Base-by-base conservation (phyloP, 257 asterid genomes). In the Anisodus tanguticus region DNA sequence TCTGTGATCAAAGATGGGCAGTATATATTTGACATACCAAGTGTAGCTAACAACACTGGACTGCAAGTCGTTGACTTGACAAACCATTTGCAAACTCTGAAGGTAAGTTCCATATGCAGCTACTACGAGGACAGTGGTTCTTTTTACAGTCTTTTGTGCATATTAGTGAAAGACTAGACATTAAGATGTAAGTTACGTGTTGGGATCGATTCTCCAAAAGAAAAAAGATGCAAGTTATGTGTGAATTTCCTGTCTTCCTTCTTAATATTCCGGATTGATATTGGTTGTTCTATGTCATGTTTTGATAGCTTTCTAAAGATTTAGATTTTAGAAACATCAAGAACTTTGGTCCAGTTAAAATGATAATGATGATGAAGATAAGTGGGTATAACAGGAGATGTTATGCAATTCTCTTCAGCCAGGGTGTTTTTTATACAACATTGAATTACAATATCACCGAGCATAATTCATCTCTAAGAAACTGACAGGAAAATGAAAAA, bases 1-100 rank as follows among this genome's bases (percentile, higher is more conserved):
- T 91, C 98, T 63, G 97, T 93, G 88, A 86, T 92, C 89, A 96
- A 94, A 91, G 97, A 91, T 72, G 99, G 99, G 83, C 98, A 94
- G 84, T 92, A 96, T 87, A 91, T 93, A 76, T 93, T 94, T 87
- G 90, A 93, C 88, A 91, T 94, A 87, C 98, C 97, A 37, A 90
- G 93, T 63, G 85, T 94, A 43, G 97, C 98, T 77, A 93, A 93
- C 87, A 89, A 89, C 91, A 86, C 88, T 64, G 83, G 86, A 83
- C 64, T 93, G 88, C 95, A 90, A 84, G 84, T 93, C 86, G 64
- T 77, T 64, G 95, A 92, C 84, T 86, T 96, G 82, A 89, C 88
- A 86, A 90, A 89, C 88, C 97, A 94, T 90, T 88, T 96, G 91
- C 93, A 85, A 86, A 84, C 87, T 85, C 90, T 94, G 83, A 96